Conservation (phyloP, 495 filamentous ascomycete genomes). For the Viridothelium virens region DNA sequence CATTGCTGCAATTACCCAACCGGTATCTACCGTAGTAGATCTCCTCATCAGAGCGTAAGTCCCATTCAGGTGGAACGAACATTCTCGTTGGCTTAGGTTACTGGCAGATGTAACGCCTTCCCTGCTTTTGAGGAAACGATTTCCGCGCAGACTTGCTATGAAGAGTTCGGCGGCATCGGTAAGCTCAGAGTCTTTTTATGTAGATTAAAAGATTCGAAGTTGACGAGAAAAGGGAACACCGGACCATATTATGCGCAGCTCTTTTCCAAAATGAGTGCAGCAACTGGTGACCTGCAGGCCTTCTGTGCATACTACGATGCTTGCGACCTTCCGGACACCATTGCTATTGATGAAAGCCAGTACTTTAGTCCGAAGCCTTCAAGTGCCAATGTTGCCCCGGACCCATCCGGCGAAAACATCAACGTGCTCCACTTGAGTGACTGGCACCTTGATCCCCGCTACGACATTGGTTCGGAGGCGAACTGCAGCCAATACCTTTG, state of each 20-base stretch:
- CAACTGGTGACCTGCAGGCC: slow-evolving; percentile 27
- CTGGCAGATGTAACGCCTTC: slow-evolving; percentile 18
- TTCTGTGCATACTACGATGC: slow-evolving; percentile 26
- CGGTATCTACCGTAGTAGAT: slow-evolving; percentile 21
- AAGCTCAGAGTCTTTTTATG: neutral
- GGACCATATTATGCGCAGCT: slow-evolving; percentile 27
- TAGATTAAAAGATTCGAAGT: neutral
- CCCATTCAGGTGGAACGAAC: neutral
- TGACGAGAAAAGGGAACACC: slow-evolving; percentile 17
- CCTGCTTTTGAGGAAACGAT: slow-evolving; percentile 10
- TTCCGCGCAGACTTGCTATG: slow-evolving; percentile 17
- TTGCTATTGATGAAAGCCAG: slow-evolving; percentile 25
- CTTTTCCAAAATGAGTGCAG: slow-evolving; percentile 22
- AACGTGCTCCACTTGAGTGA: slow-evolving; percentile 20
- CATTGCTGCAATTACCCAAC: slow-evolving; percentile 23
- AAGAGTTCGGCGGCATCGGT: slow-evolving; percentile 19
- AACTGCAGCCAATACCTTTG: slow-evolving; percentile 19
- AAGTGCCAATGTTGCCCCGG: slow-evolving; percentile 13
- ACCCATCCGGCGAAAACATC: slow-evolving; percentile 13
- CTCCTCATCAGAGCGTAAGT: slow-evolving; percentile 20
- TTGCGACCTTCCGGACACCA: slow-evolving; percentile 21
- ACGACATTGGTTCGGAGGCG: slow-evolving; percentile 19
- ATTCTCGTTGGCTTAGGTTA: neutral
- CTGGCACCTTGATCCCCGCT: slow-evolving; percentile 21
- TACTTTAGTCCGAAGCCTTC: slow-evolving; percentile 20